A percentile compares a stretch with the other conserved stretches of the same genome.
These are phyloP conservation scores for Elongisporangium senticosum DNA, from an alignment of 352 stramenopile genomes.

Conservation along the genomic window DNA sequence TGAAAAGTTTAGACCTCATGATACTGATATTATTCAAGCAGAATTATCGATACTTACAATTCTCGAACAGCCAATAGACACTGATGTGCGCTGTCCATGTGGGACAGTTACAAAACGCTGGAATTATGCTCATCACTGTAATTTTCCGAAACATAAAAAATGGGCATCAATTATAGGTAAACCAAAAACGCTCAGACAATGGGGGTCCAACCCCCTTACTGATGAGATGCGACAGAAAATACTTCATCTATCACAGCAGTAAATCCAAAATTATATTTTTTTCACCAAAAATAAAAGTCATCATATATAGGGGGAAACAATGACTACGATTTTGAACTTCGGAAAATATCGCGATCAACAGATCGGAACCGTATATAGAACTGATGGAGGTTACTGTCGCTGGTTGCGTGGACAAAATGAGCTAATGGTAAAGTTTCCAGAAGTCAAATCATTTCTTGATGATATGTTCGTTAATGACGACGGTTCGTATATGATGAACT, in stretches of 20 bases:
- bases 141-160: too few species aligned
- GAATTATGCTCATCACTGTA: too few species aligned
- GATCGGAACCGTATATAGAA: conserved; percentile 10
- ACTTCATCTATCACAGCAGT: not conserved
- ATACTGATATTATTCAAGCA: too few species aligned
- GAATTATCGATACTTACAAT: too few species aligned
- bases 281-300: conserved; percentile 7
- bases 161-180: too few species aligned
- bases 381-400: conserved; percentile 12
- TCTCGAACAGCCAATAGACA: too few species aligned
- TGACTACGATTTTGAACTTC: conserved; percentile 14
- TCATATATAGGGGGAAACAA: conserved; percentile 16
- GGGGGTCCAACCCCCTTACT: too few species aligned
- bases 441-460: conserved; percentile 16
- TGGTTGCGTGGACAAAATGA: conserved; percentile 9
- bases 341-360: conserved; percentile 14
- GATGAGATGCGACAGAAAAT: too few species aligned
- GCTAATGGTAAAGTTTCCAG: conserved; percentile 7
- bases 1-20: too few species aligned
- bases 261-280: conserved; percentile 8
- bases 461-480: conserved; percentile 10
- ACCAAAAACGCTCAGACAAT: too few species aligned
- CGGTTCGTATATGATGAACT: conserved; percentile 15
- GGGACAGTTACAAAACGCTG: too few species aligned
- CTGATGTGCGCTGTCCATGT: too few species aligned